These are phyloP conservation scores for Eucalyptus tenuipes DNA, from an alignment of 345 rosid species.

Conservation along the genomic window DNA sequence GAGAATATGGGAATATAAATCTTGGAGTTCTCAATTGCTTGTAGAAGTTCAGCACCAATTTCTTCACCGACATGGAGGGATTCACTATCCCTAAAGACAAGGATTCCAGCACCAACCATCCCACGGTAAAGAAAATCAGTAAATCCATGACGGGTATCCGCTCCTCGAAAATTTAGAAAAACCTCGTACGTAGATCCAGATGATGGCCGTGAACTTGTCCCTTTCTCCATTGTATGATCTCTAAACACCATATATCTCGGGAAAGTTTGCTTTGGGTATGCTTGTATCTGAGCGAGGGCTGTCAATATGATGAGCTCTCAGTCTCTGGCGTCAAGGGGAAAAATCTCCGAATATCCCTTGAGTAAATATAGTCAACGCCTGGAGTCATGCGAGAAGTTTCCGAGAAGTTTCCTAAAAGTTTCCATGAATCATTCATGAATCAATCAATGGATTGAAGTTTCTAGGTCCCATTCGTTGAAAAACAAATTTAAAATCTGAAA, in stretches of 20 bases:
- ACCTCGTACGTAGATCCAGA: fast-evolving
- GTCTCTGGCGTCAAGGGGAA: neutral
- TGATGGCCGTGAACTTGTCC: fast-evolving
- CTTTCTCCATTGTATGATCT: neutral
- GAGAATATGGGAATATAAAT: neutral
- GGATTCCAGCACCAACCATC: neutral
- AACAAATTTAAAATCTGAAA: neutral
- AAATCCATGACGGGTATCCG: fast-evolving
- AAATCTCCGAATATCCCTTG: neutral
- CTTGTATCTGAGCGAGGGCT: fast-evolving
- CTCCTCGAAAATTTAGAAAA: neutral
- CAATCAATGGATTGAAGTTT: neutral
- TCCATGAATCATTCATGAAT: neutral
- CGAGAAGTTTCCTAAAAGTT: neutral
- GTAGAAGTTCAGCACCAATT: neutral
- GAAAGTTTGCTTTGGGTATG: neutral
- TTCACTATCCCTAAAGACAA: neutral
- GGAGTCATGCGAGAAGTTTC: neutral
- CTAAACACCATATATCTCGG: neutral
- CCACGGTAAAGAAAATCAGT: neutral
- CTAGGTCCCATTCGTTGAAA: neutral
- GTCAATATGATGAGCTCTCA: neutral
- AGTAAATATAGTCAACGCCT: neutral
- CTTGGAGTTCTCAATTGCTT: neutral
- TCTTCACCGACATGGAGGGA: neutral